phyloP scores from a whole-genome alignment of 805 yeast genomes.

The Saturnispora dispora region DNA sequence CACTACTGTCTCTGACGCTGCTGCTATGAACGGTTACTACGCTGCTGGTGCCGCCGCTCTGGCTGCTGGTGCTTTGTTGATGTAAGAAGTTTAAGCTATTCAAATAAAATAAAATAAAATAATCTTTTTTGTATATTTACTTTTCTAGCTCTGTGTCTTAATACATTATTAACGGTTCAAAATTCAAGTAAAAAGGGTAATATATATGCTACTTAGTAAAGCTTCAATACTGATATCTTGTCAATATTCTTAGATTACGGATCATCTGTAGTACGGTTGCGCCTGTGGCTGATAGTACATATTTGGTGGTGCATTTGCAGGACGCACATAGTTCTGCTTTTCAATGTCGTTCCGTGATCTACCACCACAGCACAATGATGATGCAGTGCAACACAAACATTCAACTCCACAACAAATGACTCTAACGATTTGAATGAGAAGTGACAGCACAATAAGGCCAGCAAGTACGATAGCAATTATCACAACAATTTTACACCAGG shows the following conservation, averaged over 20 bases:
- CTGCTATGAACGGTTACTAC: conserved; percentile 20
- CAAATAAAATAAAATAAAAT: neutral
- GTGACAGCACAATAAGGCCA: conserved; percentile 43
- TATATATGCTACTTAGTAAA: neutral
- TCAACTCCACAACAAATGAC: conserved; percentile 50
- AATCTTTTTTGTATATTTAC: neutral
- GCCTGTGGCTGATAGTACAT: conserved; percentile 25
- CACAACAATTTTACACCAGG: conserved; percentile 64
- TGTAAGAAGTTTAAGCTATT: conserved; percentile 16
- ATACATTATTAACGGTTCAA: conserved; percentile 2
- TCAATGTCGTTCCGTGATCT: neutral
- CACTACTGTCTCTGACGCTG: conserved; percentile 30
- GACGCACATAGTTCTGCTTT: neutral
- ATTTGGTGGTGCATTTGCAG: conserved; percentile 18
- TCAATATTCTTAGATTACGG: neutral
- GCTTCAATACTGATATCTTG: too few relatives aligned
- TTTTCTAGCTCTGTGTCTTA: conserved; percentile 5
- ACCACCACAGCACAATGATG: conserved; percentile 44
- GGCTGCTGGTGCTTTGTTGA: conserved; percentile 30
- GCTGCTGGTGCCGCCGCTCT: conserved; percentile 17
- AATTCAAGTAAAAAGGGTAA: neutral
- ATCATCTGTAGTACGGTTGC: conserved; percentile 13
- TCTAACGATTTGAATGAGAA: conserved; percentile 44
- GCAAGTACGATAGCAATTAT: conserved; percentile 64
- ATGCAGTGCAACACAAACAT: conserved; percentile 42